Base-by-base conservation (phyloP, 257 asterid species). In the Scutellaria barbata region DNA sequence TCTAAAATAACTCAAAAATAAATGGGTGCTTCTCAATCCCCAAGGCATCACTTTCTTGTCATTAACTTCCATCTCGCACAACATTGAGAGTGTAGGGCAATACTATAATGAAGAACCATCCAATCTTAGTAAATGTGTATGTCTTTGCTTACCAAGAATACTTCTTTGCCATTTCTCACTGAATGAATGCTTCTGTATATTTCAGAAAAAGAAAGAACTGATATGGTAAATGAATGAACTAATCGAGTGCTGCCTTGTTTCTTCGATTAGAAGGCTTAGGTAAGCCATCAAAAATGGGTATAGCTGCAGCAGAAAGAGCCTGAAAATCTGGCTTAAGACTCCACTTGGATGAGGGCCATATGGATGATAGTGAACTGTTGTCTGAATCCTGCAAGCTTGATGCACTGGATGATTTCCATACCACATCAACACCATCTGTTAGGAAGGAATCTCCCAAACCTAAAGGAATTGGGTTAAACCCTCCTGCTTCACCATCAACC, bases 181-280 rank as follows among this genome's bases (percentile, higher is more conserved):
- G 72, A 72, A 67, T 62, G 67, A 68, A 64, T 65, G 59, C 73
- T 71, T 72, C 67, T 35, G 56, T 41, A 60, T 57, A 70, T 67
- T 53, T 63, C 41, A 12, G 42, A 37, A 61, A 61, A 52, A 14
- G 40, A 40, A 59, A 45, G 42, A 45, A 18, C 48, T 10, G 33
- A 41, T 47, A 4, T 8, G 37, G 13, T 39, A 59, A 60, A 55
- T 47, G 51, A 57, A 12, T 53, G 54, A 52, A 52, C 84, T 89
- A 91, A 80, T 91, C 97, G 42, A 89, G 85, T 14, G 97, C 97
- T 57, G 96, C 81, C 76, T 91, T 91, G 77, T 78, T 87, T 81
- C 72, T 84, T 45, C 89, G 81, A 68, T 80, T 82, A 48, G 85
- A 70, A 17, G 89, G 92, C 75, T 80, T 88, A 16, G 87, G 87